These are phyloP conservation scores for Fusarium proliferatum DNA, from an alignment of 2,329 filamentous ascomycete genomes.

Conservation along the genomic window DNA sequence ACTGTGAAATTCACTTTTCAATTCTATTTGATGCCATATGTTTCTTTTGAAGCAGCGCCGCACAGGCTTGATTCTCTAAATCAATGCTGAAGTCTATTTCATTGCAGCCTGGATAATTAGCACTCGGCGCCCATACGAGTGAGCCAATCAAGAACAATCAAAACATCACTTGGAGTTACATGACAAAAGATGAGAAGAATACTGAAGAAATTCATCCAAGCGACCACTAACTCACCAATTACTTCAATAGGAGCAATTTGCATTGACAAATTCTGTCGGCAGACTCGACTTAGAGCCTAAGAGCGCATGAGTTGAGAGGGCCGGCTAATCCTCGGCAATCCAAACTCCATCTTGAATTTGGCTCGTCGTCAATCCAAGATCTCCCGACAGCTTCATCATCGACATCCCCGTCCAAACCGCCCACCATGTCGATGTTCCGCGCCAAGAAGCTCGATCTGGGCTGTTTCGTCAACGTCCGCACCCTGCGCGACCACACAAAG, in stretches of 20 bases:
- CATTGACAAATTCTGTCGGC: too few relatives aligned
- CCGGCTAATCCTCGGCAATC: conserved; percentile 28
- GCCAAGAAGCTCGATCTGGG: conserved; percentile 90
- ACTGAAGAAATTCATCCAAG: too few relatives aligned
- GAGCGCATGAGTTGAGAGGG: too few relatives aligned
- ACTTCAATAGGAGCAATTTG: too few relatives aligned
- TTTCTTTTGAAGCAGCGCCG: background rate
- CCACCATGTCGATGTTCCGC: conserved; percentile 84
- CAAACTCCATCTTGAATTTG: conserved; percentile 15
- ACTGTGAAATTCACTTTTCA: rapidly evolving
- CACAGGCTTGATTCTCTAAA: rapidly evolving
- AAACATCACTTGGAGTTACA: too few relatives aligned
- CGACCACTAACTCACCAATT: too few relatives aligned
- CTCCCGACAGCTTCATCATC: conserved; percentile 28
- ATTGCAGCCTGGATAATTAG: rapidly evolving
- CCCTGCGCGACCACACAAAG: conserved; percentile 96
- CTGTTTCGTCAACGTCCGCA: conserved; percentile 86
- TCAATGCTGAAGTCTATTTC: too few relatives aligned
- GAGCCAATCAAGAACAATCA: background rate
- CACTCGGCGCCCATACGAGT: rapidly evolving
- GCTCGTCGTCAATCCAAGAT: conserved; percentile 17
- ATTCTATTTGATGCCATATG: too few relatives aligned
- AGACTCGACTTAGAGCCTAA: too few relatives aligned
- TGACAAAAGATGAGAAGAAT: too few relatives aligned
- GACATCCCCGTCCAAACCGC: conserved; percentile 24